Evolutionary conservation across 148 eudicot genomes (phyloP).

Genomic region (Fallopia convolvulus): DNA sequence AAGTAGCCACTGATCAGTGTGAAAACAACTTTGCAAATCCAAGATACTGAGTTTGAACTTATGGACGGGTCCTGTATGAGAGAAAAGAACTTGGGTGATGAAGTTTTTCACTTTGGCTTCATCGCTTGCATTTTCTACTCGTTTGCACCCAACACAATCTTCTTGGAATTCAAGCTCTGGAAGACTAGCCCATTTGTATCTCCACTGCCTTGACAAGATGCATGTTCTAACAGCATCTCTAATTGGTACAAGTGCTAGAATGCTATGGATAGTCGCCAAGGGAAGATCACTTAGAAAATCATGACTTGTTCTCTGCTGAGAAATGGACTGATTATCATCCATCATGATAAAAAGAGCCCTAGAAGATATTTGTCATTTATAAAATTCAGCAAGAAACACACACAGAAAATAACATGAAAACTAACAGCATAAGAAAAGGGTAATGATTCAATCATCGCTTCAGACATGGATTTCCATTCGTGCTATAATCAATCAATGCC

Average conservation of each 20-base stretch:
- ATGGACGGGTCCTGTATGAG: conserved; percentile 61
- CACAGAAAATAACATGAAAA: background rate
- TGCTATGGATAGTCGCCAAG: conserved; percentile 32
- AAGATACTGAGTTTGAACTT: conserved; percentile 41
- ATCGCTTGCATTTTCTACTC: conserved; percentile 27
- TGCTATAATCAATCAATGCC: too few relatives aligned
- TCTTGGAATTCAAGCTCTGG: conserved; percentile 28
- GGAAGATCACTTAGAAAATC: conserved; percentile 35
- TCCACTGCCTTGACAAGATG: conserved; percentile 45
- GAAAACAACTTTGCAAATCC: conserved; percentile 39
- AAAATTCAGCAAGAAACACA: background rate
- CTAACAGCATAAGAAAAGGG: background rate
- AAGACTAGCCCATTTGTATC: conserved; percentile 50
- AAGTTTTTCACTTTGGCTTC: conserved; percentile 25
- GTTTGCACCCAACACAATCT: conserved; percentile 14
- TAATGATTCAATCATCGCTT: too few relatives aligned
- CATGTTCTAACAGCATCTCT: conserved; percentile 54
- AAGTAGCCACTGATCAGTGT: conserved; percentile 66
- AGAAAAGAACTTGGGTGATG: conserved; percentile 12
- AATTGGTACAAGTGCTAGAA: conserved; percentile 38
- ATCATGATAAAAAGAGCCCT: conserved; percentile 13
- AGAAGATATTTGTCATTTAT: background rate
- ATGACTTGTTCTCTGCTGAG: background rate
- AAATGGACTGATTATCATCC: conserved; percentile 15
- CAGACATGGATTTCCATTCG: too few relatives aligned